Conservation (phyloP, 257 asterid species). For the Marsdenia floribunda region DNA sequence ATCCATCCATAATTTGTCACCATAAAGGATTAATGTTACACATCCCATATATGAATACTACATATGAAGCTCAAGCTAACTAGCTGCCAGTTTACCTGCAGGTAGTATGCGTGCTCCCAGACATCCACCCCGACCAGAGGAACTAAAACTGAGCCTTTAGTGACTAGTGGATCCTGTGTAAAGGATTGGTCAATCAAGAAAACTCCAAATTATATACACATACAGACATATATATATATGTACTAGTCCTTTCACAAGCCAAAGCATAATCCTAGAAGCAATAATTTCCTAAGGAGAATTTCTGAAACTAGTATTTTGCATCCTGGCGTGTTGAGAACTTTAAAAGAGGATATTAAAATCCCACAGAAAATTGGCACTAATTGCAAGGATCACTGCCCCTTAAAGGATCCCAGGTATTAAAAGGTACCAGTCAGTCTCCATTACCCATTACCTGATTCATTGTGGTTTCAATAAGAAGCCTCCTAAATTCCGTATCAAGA, state of each 20-base stretch:
- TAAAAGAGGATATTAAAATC: not conserved
- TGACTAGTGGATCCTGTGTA: slow-evolving; percentile 18
- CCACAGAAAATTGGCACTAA: not conserved
- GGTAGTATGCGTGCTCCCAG: slow-evolving; percentile 26
- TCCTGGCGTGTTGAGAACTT: not conserved
- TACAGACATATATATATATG: no score
- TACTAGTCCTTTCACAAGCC: not conserved
- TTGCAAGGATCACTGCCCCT: not conserved
- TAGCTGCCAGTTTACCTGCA: slow-evolving; percentile 13
- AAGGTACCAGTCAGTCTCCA: no score
- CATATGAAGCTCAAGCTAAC: not conserved
- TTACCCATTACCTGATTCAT: slow-evolving; percentile 24
- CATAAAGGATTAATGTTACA: not conserved
- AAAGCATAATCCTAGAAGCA: not conserved
- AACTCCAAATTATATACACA: not conserved
- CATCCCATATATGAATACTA: not conserved
- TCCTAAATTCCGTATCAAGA: slow-evolving; percentile 16
- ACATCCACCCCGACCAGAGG: slow-evolving; percentile 23
- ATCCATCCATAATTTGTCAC: not conserved
- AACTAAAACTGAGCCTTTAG: slow-evolving; percentile 15
- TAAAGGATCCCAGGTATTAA: not conserved
- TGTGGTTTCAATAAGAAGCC: slow-evolving; percentile 20
- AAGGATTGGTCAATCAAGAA: not conserved
- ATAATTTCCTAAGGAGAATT: not conserved
- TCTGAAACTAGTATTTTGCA: not conserved